Percentiles rank a stretch among this genome's conserved stretches.
These are phyloP conservation scores for Glarea lozoyensis DNA, from an alignment of 495 filamentous ascomycete species.

Conservation along the genomic window DNA sequence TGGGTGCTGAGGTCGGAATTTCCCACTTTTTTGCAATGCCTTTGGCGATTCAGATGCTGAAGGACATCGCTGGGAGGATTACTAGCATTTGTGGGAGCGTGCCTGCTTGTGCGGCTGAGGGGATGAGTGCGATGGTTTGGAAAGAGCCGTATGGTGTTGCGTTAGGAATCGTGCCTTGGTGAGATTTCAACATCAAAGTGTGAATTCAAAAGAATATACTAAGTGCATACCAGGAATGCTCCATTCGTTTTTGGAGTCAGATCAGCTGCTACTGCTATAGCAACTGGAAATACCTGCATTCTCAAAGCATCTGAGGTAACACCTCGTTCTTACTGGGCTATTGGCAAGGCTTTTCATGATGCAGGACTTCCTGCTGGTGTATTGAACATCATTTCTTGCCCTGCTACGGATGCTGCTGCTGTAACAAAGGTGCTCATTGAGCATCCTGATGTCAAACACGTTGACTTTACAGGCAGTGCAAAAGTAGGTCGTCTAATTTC, in stretches of 20 bases:
- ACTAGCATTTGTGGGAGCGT: slow-evolving; percentile 49
- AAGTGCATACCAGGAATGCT: slow-evolving; percentile 46
- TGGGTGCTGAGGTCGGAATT: slow-evolving; percentile 34
- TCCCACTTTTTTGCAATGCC: slow-evolving; percentile 40
- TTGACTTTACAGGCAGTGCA: slow-evolving; percentile 58
- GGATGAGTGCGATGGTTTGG: slow-evolving; percentile 52
- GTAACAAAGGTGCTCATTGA: slow-evolving; percentile 46
- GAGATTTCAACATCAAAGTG: not conserved
- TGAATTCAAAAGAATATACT: not conserved
- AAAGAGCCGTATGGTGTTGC: slow-evolving; percentile 58
- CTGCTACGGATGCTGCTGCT: slow-evolving; percentile 37
- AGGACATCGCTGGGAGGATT: slow-evolving; percentile 64
- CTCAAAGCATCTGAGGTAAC: slow-evolving; percentile 70
- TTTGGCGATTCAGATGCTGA: slow-evolving; percentile 44
- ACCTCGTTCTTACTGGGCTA: slow-evolving; percentile 64
- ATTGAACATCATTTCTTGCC: slow-evolving; percentile 45
- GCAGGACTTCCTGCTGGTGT: slow-evolving; percentile 58
- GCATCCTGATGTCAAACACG: slow-evolving; percentile 44
- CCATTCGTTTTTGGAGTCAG: slow-evolving; percentile 61
- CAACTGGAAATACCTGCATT: slow-evolving; percentile 66
- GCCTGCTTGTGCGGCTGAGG: slow-evolving; percentile 44
- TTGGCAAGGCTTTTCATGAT: slow-evolving; percentile 60
- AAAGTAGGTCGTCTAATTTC: slow-evolving; percentile 47
- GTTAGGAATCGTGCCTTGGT: slow-evolving; percentile 68
- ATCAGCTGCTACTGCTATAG: slow-evolving; percentile 61